These are phyloP conservation scores for Xylariaceae sp. DNA, from an alignment of 2,329 filamentous ascomycete genomes.

Conservation along the genomic window DNA sequence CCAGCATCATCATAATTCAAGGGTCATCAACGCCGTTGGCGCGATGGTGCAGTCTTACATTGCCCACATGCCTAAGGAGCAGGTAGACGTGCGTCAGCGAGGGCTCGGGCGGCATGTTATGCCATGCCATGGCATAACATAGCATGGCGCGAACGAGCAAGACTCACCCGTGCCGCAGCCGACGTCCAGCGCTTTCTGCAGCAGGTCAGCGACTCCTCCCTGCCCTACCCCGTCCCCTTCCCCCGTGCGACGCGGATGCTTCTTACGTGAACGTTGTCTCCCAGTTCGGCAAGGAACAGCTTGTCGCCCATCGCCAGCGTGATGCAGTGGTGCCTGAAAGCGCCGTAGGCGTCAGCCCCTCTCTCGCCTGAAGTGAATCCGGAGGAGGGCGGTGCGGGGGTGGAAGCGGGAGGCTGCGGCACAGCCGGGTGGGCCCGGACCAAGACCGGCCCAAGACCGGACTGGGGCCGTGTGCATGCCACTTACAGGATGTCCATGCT, in stretches of 20 bases:
- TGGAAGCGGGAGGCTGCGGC: too few species aligned
- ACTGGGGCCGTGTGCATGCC: background rate
- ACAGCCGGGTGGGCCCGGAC: background rate
- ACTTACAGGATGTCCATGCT: conserved; percentile 24
- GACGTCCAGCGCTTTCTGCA: conserved; percentile 23
- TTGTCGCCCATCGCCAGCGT: conserved; percentile 20
- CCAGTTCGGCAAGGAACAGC: conserved; percentile 17
- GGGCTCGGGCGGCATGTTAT: background rate
- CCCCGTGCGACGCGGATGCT: background rate
- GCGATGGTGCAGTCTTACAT: conserved; percentile 14
- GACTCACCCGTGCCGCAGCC: conserved; percentile 22
- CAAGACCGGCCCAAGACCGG: background rate
- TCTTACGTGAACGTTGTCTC: conserved; percentile 16
- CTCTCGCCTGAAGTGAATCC: too few species aligned
- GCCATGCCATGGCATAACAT: background rate
- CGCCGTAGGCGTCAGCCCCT: too few species aligned
- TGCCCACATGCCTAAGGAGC: conserved; percentile 21
- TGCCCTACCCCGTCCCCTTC: background rate
- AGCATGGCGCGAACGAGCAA: background rate
- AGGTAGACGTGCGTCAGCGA: background rate
- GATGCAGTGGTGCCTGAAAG: conserved; percentile 19
- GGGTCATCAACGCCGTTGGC: too few species aligned
- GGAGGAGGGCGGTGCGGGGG: too few species aligned
- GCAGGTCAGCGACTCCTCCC: background rate
- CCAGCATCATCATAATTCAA: too few species aligned